phyloP scores from a whole-genome alignment of 2,329 filamentous ascomycete species.

The Sporothrix sp. region DNA sequence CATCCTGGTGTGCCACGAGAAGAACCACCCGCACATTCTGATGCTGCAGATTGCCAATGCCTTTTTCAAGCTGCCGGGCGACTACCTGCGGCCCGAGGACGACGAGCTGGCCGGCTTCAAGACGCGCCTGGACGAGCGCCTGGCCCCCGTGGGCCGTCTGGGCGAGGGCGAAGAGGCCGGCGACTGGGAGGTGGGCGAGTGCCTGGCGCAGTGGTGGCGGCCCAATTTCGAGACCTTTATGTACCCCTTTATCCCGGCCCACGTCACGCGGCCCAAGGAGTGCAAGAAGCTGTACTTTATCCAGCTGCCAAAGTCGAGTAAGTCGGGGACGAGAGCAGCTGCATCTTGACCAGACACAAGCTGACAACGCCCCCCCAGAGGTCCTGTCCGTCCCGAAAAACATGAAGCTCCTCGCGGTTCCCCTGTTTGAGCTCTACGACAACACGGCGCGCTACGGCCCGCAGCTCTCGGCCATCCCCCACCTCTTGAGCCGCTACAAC shows the following conservation, averaged over 20 bases:
- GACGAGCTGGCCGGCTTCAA: conserved; percentile 96
- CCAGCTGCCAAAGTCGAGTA: conserved; percentile 84
- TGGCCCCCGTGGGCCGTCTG: conserved; percentile 81
- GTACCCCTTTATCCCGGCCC: conserved; percentile 95
- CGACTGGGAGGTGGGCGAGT: conserved; percentile 92
- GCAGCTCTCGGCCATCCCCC: conserved; percentile 90
- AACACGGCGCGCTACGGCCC: conserved; percentile 92
- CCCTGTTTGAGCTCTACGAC: conserved; percentile 95
- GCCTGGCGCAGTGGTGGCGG: conserved; percentile 95
- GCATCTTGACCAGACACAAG: not conserved
- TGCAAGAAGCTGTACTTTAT: conserved; percentile 99
- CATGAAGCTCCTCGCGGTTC: conserved; percentile 97
- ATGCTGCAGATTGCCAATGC: conserved; percentile 99
- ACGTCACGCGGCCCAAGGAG: conserved; percentile 94
- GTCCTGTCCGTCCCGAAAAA: conserved; percentile 96
- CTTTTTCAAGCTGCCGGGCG: conserved; percentile 97
- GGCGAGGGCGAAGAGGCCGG: conserved; percentile 74
- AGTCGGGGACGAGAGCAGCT: conserved; percentile 21
- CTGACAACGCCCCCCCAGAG: conserved; percentile 42
- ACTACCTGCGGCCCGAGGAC: conserved; percentile 82
- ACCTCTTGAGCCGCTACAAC: conserved; percentile 88
- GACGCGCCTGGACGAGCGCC: conserved; percentile 76
- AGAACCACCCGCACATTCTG: conserved; percentile 96
- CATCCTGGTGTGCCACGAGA: conserved; percentile 94
- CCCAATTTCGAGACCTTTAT: conserved; percentile 99